Evolutionary conservation across 352 stramenopile genomes (phyloP), one percentile per base, ranked within the genome.

Genomic region (Pythium grandisporangium): DNA sequence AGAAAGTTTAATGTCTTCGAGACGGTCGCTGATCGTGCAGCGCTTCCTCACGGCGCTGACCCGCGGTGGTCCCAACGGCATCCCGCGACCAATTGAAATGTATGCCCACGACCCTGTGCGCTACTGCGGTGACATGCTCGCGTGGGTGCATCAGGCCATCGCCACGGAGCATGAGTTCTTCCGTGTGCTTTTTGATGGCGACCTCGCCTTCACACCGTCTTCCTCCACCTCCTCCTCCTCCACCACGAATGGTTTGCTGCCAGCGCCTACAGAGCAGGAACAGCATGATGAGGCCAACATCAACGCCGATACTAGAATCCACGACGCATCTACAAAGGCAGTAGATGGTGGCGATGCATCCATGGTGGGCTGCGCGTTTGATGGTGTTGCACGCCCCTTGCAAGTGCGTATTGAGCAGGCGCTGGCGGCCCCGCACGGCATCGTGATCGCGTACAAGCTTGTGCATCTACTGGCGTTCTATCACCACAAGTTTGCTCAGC

Each of bases 61-160:
- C 2, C 63, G 78, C 7, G 80, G 76, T 13, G 75, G 76, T 1
- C 62, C 76, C 13, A 84, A 84, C 23, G 71, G 77, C 7, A 89
- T 84, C 35, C 68, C 73, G 20, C 58, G 81, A 7, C 82, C 84
- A 1, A 93, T 96, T 42, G 83, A 95, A 37, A 77, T 95, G 55
- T 75, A 93, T 42, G 78, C 78, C 6, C 81, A 95, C 41, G 83
- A 95, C 26, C 74, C 82, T 0, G 63, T 91, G n/a, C 67, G 75
- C 5, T 96, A 95, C 59, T 81, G 84, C 17, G 73, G 83, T 19
- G 80, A 94, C 37, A 93, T 96, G 79, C 39, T 96, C 12, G 84
- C 84, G 10, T 96, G 83, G 83, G 53, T 92, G 12, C 84, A 96
- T 42, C 76, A 94, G 40, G 58, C 72, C 6, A 77, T 95, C 34